Percentiles rank a stretch among this genome's conserved stretches.
Evolutionary conservation across 129 eudicot genomes (phyloP).

Genomic region (Saussurea involucrata): DNA sequence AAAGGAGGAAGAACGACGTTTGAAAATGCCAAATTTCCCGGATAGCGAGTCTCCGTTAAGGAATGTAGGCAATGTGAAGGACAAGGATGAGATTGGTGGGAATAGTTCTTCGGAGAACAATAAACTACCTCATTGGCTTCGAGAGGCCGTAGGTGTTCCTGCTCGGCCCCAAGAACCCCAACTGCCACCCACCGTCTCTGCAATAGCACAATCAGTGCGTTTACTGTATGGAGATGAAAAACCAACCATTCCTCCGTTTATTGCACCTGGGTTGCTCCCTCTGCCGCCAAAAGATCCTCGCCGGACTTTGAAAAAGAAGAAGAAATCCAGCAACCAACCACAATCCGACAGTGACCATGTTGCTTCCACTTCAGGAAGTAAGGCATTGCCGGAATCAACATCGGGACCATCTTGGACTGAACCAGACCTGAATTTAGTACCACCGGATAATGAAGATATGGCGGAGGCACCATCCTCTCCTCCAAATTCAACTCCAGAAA

Average conservation of each 20-base stretch:
- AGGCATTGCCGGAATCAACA: not conserved
- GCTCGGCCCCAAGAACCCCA: slow-evolving; percentile 48
- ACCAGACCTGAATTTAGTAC: slow-evolving; percentile 30
- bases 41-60: slow-evolving; percentile 17
- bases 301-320: slow-evolving; percentile 47
- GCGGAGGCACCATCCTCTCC: not conserved
- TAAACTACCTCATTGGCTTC: slow-evolving; percentile 91
- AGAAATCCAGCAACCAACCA: slow-evolving; percentile 23
- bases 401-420: slow-evolving; percentile 25
- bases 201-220: slow-evolving; percentile 80
- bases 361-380: slow-evolving; percentile 27
- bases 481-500: not conserved
- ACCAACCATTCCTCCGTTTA: slow-evolving; percentile 72
- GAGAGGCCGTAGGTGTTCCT: slow-evolving; percentile 68
- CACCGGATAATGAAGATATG: slow-evolving; percentile 20
- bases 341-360: slow-evolving; percentile 9
- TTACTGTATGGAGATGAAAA: slow-evolving; percentile 58
- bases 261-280: slow-evolving; percentile 67
- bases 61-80: slow-evolving; percentile 16
- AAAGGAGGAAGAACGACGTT: slow-evolving; percentile 28
- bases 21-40: slow-evolving; percentile 36
- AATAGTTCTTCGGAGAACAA: slow-evolving; percentile 43
- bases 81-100: slow-evolving; percentile 36
- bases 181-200: slow-evolving; percentile 74
- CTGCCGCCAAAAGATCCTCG: slow-evolving; percentile 74